Base-by-base conservation (phyloP, 2,329 filamentous ascomycete genomes). In the Phaeosphaeria sp. region DNA sequence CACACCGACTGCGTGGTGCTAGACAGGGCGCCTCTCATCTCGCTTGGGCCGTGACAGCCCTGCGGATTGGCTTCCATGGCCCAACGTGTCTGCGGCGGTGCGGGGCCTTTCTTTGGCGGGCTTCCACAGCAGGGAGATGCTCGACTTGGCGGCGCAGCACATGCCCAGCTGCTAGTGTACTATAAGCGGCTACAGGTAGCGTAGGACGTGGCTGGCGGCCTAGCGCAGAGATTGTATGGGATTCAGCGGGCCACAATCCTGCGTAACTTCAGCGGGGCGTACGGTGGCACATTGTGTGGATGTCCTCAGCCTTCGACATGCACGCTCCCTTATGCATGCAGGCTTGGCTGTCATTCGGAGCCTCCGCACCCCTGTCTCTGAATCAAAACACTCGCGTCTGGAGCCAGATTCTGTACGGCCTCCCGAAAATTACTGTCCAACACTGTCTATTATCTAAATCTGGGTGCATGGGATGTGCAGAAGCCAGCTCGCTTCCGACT, bases 381-480 rank as follows among this genome's bases (percentile, higher is more conserved):
- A 48, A 25, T 46, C 39, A 56, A n/a, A 21, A 46, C 39, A 55
- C 55, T 65, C 58, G 63, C 50, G 41, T 50, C 39, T 23, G 46
- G 4, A 11, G 50, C 60, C 58, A 59, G 60, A 58, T 30, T 46
- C 55, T 39, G 51, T 23, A 56, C 54, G 46, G 53, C 41, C 47
- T 36, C 44, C 52, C 27, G 47, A 63, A 62, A 13, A 27, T 59
- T 66, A 65, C 65, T 30, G 17, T 3, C 50, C 20, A 55, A 68
- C 30, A 51, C 64, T 65, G 52, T 58, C 56, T 68, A 67, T 58
- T 63, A 17, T 59, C 65, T 65, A 67, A 66, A 56, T 62, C 51
- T 59, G 48, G 65, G 41, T 43, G 41, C 30, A 50, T 55, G 2
- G 47, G 47, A 56, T 55, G 33, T 46, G 52, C 41, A 43, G 41